Conservation (phyloP, 306 rosid species). For the Vachellia pachyceras region DNA sequence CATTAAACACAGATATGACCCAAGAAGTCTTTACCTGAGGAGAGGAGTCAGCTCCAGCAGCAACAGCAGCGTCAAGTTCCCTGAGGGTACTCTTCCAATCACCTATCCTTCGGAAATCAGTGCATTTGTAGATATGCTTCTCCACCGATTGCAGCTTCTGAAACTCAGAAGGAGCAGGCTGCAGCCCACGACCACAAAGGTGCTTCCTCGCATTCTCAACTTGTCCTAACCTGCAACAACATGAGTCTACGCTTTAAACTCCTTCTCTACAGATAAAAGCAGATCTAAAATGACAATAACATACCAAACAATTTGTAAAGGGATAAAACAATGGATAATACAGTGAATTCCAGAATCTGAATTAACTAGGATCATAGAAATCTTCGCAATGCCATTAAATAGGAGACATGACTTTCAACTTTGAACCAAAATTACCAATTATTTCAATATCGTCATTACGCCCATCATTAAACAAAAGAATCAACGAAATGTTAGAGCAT, state of each 20-base stretch:
- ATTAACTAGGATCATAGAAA: not conserved
- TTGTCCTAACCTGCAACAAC: conserved; percentile 77
- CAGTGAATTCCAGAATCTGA: conserved; percentile 3
- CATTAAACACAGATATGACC: not conserved
- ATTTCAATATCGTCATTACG: not conserved
- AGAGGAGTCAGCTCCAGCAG: conserved; percentile 79
- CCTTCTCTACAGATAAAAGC: not conserved
- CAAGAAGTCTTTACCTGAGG: conserved; percentile 63
- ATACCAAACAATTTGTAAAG: not conserved
- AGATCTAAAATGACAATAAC: conserved; percentile 11
- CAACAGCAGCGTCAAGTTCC: conserved; percentile 72
- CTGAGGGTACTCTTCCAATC: conserved; percentile 83
- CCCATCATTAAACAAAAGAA: not conserved
- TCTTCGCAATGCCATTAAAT: conserved; percentile 35
- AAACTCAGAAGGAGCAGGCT: conserved; percentile 62
- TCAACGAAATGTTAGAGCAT: not conserved
- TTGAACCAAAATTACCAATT: not conserved
- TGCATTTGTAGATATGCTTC: conserved; percentile 76
- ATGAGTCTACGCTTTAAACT: not conserved
- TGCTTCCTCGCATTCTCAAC: conserved; percentile 84
- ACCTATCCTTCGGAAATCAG: conserved; percentile 70
- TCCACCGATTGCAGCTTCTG: conserved; percentile 74
- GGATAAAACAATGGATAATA: not conserved
- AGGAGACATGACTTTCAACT: not conserved
- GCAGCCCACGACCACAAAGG: conserved; percentile 58